Base-by-base conservation (phyloP, 768 basidiomycete genomes). In the Podaxis carcinomalis region DNA sequence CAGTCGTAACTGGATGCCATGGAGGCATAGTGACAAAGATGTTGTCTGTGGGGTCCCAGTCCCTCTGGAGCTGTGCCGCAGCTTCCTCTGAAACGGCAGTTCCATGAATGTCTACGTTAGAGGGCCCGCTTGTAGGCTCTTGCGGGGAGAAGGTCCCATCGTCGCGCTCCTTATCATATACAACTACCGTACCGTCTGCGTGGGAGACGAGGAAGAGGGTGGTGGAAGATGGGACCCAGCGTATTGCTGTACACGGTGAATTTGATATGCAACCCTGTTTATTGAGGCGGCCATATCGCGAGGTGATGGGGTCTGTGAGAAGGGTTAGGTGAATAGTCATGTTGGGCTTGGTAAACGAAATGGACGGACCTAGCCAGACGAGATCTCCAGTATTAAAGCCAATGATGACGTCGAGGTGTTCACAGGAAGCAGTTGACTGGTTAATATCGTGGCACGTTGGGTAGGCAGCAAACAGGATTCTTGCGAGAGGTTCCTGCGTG, bases 381-480 rank as follows among this genome's bases (percentile, higher is more conserved):
- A 99, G 78, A 75, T 99, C 97, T n/a, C 97, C 97, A 0, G 95
- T 92, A 63, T 79, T 82, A 70, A 97, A 98, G 4, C 96, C 97
- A 67, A 98, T 89, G 61, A 98, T 83, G 5, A 97, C 79, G 67
- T 98, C 95, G 36, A 98, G 74, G 47, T 86, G 84, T 44, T 93
- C 88, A 10, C 88, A 75, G 2, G 86, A 88, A 5, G 91, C 86
- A 1, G 95, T 97, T 1, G 83, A 72, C 4, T 78, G 72, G 66
- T 97, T 96, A 32, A 96, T 86, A 68, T 93, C 89, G 71, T 96
- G 93, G 70, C 94, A 95, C 1, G 95, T 97, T 4, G 93, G 94
- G 66, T 89, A 83, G 13, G 88, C 85, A 50, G 90, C 86, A 74
- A 98, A 98, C 19, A 87, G 88, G 57, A 98, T 86, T 60, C 89